Conservation (phyloP, 2,329 filamentous ascomycete species). For the Davidsoniella eucalypti region DNA sequence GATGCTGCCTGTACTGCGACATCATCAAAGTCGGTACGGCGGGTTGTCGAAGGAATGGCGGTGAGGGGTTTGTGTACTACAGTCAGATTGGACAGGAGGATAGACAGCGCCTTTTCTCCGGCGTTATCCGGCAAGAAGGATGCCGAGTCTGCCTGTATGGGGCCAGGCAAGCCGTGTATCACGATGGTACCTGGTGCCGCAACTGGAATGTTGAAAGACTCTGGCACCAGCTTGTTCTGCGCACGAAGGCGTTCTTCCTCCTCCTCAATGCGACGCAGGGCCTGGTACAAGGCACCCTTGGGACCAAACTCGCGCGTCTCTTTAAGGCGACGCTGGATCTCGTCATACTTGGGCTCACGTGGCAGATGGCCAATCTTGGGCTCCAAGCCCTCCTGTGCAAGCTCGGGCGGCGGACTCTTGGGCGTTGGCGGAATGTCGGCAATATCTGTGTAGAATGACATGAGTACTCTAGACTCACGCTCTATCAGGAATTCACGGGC, state of each 20-base stretch:
- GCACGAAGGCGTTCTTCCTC: conserved; percentile 22
- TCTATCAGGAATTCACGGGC: conserved; percentile 39
- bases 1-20: conserved; percentile 26
- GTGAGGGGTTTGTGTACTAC: conserved; percentile 17
- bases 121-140: conserved; percentile 4
- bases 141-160: conserved; percentile 5
- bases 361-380: conserved; percentile 23
- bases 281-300: conserved; percentile 26
- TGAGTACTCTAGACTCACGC: conserved; percentile 41
- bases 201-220: neutral
- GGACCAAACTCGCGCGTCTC: conserved; percentile 30
- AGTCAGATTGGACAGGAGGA: conserved; percentile 16
- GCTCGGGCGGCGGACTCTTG: conserved; percentile 32
- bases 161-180: conserved; percentile 1
- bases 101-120: neutral
- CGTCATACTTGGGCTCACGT: conserved; percentile 25
- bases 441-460: conserved; percentile 40
- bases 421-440: conserved; percentile 40
- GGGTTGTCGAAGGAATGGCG: conserved; percentile 17
- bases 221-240: neutral
- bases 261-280: conserved; percentile 26
- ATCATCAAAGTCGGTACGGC: conserved; percentile 27
- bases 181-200: conserved; percentile 11
- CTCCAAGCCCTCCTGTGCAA: conserved; percentile 14
- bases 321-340: conserved; percentile 32